Evolutionary conservation across 768 basidiomycete genomes (phyloP), one percentile per base, ranked within the genome.

Genomic region (Mycena albidolilacea): DNA sequence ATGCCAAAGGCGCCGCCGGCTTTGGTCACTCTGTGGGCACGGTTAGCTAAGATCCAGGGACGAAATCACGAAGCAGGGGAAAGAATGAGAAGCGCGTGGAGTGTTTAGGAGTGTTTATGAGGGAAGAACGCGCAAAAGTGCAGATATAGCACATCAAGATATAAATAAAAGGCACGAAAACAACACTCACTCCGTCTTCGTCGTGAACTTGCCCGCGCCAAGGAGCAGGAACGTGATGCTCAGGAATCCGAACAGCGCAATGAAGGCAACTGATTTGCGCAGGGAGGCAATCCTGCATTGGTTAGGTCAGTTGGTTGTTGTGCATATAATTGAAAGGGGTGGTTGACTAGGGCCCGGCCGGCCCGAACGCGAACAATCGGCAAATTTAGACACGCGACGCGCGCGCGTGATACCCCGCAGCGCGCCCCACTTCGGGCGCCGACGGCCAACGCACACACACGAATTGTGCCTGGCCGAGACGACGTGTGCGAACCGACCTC

Each of bases 1-100:
- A 83, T 79, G 44, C 82, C 82, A 17, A 83, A 71, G 5, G 76
- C 79, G 35, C 82, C 81, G 50, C 79, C 80, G 17, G 78, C 81
- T 61, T 75, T 80, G 21, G 44, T 43, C 12, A 78, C 44, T 19
- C 78, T 79, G 61, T 21, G 37, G 35, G 39, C 57, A 23, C n/a
- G 9, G 67, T 43, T 43, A 43, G 41, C 41, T 30, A 30, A 30
- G 30, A 30, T 30, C 30, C 30, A 30, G 46, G 15, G 37, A 23
- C n/a, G 41, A 43, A 43, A 43, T 10, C 8, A 17, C 23, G 12
- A 3, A 59, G 38, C 1, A 11, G 12, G 21, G 15, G 15, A 17
- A 35, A 37, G 21, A 41, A 35, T 19, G 15, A 52, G 35, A 19
- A 21, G 38, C 7, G 11, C 11, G 35, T 23, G 43, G 17, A 10